Conservation (phyloP, 768 basidiomycete species). For the Mycena galopus region DNA sequence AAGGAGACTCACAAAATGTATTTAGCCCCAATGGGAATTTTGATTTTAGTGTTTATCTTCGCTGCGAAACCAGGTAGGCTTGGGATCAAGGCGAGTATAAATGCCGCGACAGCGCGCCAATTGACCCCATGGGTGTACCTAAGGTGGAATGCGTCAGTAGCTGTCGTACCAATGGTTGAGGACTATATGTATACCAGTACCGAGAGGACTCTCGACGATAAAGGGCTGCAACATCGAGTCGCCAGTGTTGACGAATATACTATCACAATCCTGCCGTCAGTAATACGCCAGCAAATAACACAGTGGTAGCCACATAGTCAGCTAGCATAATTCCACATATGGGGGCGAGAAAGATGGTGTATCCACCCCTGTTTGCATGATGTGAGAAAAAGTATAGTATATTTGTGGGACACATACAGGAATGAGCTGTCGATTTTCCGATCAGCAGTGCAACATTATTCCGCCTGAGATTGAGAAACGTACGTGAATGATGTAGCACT, state of each 20-base stretch:
- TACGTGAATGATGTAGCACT: conserved; percentile 62
- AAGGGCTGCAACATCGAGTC: conserved; percentile 23
- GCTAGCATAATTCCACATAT: conserved; percentile 68
- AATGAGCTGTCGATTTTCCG: conserved; percentile 17
- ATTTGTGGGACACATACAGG: conserved; percentile 14
- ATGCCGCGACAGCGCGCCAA: conserved; percentile 34
- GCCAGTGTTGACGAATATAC: conserved; percentile 24
- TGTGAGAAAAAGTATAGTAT: neutral
- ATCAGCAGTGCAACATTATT: conserved; percentile 16
- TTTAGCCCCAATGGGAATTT: conserved; percentile 19
- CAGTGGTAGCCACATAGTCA: conserved; percentile 20
- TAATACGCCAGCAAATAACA: neutral
- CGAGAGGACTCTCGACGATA: conserved; percentile 22
- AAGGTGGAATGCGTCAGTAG: neutral
- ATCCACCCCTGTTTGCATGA: conserved; percentile 49
- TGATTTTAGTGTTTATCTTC: conserved; percentile 16
- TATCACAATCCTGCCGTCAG: neutral
- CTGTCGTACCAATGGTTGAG: neutral
- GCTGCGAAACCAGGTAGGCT: conserved; percentile 32
- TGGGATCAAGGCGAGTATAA: conserved; percentile 30
- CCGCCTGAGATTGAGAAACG: conserved; percentile 52
- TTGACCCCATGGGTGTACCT: conserved; percentile 39
- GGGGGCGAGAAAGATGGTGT: conserved; percentile 76
- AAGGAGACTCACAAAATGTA: conserved; percentile 30
- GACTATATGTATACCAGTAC: conserved; percentile 17